Percentiles rank a stretch among this genome's conserved stretches.
phyloP scores from a whole-genome alignment of 331 rosid species.

The Phaseolus coccineus region DNA sequence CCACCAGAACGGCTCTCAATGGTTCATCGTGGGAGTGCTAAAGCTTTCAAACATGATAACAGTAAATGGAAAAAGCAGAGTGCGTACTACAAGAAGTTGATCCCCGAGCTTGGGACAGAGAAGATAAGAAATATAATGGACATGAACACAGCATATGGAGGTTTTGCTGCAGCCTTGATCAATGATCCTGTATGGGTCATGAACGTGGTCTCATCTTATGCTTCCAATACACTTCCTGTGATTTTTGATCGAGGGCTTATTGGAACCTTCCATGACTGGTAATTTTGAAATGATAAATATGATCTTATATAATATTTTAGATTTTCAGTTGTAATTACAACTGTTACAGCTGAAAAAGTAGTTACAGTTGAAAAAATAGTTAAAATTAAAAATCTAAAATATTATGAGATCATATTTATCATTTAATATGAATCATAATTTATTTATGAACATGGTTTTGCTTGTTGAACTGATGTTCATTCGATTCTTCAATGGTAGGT shows the following conservation, averaged over 20 bases:
- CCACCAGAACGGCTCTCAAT: constrained; percentile 75
- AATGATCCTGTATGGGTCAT: constrained; percentile 92
- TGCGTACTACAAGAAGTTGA: constrained; percentile 83
- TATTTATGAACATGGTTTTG: neutral
- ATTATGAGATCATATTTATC: no score
- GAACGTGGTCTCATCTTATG: constrained; percentile 96
- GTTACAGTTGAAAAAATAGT: no score
- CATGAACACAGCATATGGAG: constrained; percentile 93
- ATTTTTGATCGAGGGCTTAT: constrained; percentile 96
- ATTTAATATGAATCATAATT: neutral
- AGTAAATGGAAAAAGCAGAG: constrained; percentile 78
- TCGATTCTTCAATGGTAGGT: constrained; percentile 67
- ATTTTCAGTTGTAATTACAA: no score
- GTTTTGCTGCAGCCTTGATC: constrained; percentile 81
- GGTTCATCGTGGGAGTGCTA: constrained; percentile 71
- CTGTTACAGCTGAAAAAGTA: no score
- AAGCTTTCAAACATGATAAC: constrained; percentile 71
- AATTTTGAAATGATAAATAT: constrained; percentile 45
- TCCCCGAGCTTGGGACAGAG: constrained; percentile 81
- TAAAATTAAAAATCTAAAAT: no score
- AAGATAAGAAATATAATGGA: constrained; percentile 96
- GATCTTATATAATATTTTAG: no score
- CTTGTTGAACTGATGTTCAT: constrained; percentile 20
- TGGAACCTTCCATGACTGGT: constrained; percentile 95
- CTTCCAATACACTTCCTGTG: constrained; percentile 74